Percentiles rank a stretch among this genome's conserved stretches.
These are phyloP conservation scores for Sugiyamaella lignohabitans DNA, from an alignment of 805 yeast genomes.

Conservation along the genomic window DNA sequence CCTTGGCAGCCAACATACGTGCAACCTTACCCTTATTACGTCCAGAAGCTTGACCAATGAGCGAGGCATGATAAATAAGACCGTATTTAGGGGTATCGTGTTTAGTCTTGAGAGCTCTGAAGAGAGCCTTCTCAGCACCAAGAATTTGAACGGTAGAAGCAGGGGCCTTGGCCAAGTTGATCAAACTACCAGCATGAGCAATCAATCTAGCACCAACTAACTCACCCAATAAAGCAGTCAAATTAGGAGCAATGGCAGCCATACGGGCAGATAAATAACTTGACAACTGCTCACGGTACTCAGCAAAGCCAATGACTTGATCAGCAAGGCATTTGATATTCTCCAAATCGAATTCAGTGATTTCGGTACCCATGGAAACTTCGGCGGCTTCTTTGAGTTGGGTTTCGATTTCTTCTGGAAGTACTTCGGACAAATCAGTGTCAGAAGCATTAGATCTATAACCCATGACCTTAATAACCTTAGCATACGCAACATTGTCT, in stretches of 20 bases:
- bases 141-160: constrained; percentile 97
- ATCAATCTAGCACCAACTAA: constrained; percentile 97
- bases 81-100: constrained; percentile 99
- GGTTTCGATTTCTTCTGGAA: constrained; percentile 79
- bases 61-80: constrained; percentile 90
- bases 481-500: constrained; percentile 94
- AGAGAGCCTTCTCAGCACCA: constrained; percentile 98
- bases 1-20: constrained; percentile 96
- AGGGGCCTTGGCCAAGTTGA: constrained; percentile 94
- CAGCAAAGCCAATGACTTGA: constrained; percentile 92
- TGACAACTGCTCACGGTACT: constrained; percentile 92
- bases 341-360: constrained; percentile 80
- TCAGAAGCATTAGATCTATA: constrained; percentile 84
- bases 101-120: constrained; percentile 97
- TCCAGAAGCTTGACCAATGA: constrained; percentile 97
- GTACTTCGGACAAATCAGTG: constrained; percentile 80
- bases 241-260: constrained; percentile 98
- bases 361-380: constrained; percentile 99
- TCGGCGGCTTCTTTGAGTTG: constrained; percentile 95
- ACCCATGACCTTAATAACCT: constrained; percentile 91
- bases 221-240: constrained; percentile 94
- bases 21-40: constrained; percentile 98
- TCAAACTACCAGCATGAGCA: constrained; percentile 93
- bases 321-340: constrained; percentile 90
- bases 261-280: constrained; percentile 87